Evolutionary conservation across 2,329 filamentous ascomycete species (phyloP).

Genomic region (Alternaria sp.): DNA sequence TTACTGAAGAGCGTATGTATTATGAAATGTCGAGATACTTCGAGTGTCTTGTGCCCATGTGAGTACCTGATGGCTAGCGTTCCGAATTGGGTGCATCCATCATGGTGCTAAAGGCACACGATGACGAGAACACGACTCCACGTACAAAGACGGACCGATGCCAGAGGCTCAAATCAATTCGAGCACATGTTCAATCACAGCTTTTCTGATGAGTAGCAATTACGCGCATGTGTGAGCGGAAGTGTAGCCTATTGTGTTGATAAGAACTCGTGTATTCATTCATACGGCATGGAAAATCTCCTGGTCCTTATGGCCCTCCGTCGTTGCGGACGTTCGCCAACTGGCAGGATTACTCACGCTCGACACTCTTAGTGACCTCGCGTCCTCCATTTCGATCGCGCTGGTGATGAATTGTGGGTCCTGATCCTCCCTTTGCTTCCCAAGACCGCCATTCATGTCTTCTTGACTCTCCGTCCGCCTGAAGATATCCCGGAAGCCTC

Average conservation of each 20-base stretch:
- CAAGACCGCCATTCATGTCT: constrained; percentile 24
- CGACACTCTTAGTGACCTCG: constrained; percentile 12
- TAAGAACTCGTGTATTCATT: constrained; percentile 8
- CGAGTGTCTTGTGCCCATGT: neutral
- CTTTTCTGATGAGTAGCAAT: neutral
- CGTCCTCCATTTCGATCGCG: constrained; percentile 32
- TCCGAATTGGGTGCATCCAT: constrained; percentile 20
- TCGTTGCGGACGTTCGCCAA: constrained; percentile 18
- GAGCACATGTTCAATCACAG: neutral
- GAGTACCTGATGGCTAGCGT: constrained; percentile 32
- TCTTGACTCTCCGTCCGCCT: constrained; percentile 31
- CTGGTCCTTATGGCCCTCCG: constrained; percentile 12
- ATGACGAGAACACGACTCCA: neutral
- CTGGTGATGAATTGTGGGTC: constrained; percentile 33
- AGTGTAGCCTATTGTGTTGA: neutral
- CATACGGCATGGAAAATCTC: constrained; percentile 19
- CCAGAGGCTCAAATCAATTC: neutral
- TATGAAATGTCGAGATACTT: neutral
- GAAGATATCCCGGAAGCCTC: constrained; percentile 20
- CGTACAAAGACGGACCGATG: neutral
- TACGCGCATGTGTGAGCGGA: neutral
- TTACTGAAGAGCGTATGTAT: neutral
- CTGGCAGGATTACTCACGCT: constrained; percentile 18
- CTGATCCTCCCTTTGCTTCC: constrained; percentile 18
- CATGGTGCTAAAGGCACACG: constrained; percentile 25